These are phyloP conservation scores for Debaryomyces singareniensis DNA, from an alignment of 1,139 yeast species.

Conservation along the genomic window DNA sequence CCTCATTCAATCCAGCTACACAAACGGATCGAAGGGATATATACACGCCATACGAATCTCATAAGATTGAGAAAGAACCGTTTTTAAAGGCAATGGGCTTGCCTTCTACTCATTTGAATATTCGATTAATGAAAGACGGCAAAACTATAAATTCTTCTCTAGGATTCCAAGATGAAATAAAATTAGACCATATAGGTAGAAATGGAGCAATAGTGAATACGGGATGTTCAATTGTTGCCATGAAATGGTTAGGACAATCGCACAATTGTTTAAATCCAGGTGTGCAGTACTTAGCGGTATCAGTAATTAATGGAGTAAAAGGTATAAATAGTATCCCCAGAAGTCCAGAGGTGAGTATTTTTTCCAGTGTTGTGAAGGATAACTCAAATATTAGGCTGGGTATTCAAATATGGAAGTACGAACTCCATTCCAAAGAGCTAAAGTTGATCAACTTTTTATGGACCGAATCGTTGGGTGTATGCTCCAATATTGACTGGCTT, in stretches of 20 bases:
- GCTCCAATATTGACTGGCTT: constrained; percentile 49
- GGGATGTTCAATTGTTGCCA: constrained; percentile 51
- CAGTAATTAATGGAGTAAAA: constrained; percentile 29
- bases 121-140: not conserved
- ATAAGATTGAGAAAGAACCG: not conserved
- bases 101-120: not conserved
- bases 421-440: constrained; percentile 18
- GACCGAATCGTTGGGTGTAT: constrained; percentile 47
- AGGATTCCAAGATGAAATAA: not conserved
- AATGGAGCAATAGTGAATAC: constrained; percentile 42
- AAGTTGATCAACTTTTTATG: constrained; percentile 24
- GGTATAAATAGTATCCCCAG: constrained; percentile 19
- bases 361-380: constrained; percentile 6
- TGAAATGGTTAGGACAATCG: constrained; percentile 42
- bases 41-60: not conserved
- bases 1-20: no score
- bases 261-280: constrained; percentile 3
- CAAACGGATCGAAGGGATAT: not conserved
- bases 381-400: constrained; percentile 22
- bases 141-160: not conserved
- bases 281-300: constrained; percentile 43
- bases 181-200: constrained; percentile 18
- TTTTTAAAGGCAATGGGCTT: not conserved
- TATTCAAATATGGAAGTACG: constrained; percentile 44
- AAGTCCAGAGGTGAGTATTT: constrained; percentile 29